phyloP scores from a whole-genome alignment of 148 eudicot species.

The Fagopyrum esculentum region DNA sequence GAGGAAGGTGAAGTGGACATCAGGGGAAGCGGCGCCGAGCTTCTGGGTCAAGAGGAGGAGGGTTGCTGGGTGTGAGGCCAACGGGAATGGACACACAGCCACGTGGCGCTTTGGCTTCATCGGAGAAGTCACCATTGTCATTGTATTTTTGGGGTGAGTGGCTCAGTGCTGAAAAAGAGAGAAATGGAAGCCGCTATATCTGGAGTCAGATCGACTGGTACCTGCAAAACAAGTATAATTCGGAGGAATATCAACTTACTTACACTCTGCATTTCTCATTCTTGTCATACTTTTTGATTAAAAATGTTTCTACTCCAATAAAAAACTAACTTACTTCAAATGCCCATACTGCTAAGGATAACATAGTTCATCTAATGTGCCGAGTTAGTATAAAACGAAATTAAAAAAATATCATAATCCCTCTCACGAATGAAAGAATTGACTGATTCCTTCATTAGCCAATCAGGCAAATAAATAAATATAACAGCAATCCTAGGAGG shows the following conservation, averaged over 20 bases:
- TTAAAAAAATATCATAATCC: too few species aligned
- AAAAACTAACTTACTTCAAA: not conserved
- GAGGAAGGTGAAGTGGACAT: slow-evolving; percentile 26
- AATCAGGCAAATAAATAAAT: too few species aligned
- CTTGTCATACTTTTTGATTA: not conserved
- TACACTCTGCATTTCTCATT: not conserved
- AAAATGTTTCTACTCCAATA: not conserved
- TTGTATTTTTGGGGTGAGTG: not conserved
- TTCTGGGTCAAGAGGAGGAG: slow-evolving; percentile 23
- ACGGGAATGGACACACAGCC: slow-evolving; percentile 35
- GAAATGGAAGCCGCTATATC: too few species aligned
- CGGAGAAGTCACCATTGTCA: not conserved
- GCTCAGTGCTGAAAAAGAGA: not conserved
- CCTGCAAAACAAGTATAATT: too few species aligned
- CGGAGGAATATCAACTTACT: not conserved
- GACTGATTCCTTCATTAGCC: too few species aligned
- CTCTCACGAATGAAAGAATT: too few species aligned
- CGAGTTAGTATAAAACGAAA: too few species aligned
- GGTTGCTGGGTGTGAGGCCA: slow-evolving; percentile 31
- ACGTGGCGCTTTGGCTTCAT: slow-evolving; percentile 18
- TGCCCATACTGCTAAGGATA: not conserved
- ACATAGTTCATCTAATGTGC: too few species aligned
- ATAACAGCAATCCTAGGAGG: too few species aligned
- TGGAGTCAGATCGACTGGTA: too few species aligned
- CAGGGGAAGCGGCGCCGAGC: slow-evolving; percentile 25